phyloP scores from a whole-genome alignment of 768 basidiomycete species.

The Russula lepida region DNA sequence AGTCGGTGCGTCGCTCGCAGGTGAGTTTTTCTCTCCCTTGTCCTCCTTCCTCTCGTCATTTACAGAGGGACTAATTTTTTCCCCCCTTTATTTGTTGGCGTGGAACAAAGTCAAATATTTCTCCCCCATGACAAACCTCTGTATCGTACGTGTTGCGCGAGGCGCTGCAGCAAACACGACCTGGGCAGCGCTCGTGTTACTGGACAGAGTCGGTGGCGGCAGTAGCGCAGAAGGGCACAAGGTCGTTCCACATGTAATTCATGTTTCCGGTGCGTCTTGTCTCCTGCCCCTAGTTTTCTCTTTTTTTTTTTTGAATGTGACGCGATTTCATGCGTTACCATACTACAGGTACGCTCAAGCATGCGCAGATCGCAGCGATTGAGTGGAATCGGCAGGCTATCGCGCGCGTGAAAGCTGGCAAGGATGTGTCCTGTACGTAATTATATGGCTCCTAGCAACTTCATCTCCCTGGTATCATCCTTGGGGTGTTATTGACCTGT shows the following conservation, averaged over 20 bases:
- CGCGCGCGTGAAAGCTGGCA: conserved; percentile 44
- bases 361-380: conserved; percentile 71
- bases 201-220: conserved; percentile 45
- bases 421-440: not conserved
- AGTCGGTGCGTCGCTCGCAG: conserved; percentile 59
- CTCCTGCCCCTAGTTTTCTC: not conserved
- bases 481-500: not conserved
- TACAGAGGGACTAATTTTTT: not conserved
- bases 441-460: no score
- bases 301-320: not conserved
- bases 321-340: not conserved
- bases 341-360: conserved; percentile 72
- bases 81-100: not conserved
- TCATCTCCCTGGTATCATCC: not conserved
- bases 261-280: conserved; percentile 59
- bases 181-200: conserved; percentile 69
- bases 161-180: conserved; percentile 65
- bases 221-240: conserved; percentile 29
- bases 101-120: conserved; percentile 69
- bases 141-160: conserved; percentile 78
- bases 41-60: no score
- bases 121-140: conserved; percentile 73
- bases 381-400: conserved; percentile 63
- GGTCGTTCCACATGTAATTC: conserved; percentile 69
- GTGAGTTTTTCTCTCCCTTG: conserved; percentile 32